Base-by-base conservation (phyloP, 352 stramenopile species). In the Plasmopara halstedii region DNA sequence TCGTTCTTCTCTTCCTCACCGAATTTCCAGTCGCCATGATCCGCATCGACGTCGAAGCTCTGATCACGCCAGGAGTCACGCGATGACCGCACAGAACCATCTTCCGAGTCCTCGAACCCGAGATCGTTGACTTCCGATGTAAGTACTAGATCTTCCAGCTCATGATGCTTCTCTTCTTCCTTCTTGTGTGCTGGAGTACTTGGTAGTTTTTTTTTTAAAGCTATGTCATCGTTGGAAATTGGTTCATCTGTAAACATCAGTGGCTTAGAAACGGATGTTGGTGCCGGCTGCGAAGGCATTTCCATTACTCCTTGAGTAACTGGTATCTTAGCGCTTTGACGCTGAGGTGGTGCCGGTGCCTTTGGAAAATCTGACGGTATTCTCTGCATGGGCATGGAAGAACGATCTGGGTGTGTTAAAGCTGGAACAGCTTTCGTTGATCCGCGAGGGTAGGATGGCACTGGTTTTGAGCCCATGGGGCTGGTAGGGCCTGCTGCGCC, bases 381-480 rank as follows among this genome's bases (percentile, higher is more conserved):
- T 39, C 63, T 68, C 46, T 72, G 42, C 39, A 61, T 34, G 2
- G 63, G 63, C 59, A 69, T 64, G 5, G 63, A 73, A 17, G 55
- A 29, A 1, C 58, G 63, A 25, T 53, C 59, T 33, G 58, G 55
- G 15, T 69, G 42, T n/a, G 54, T 19, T 35, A 42, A 33, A 18
- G 14, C 17, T 19, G 33, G 50, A 8, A 42, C 29, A 37, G 61
- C 53, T 32, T 67, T 66, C 33, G 29, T 53, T 1, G 65, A 53
- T 27, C 46, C 43, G 33, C 59, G 63, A 47, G 56, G 58, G 21
- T 58, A 51, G 17, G 58, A 57, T 13, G 62, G 58, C 14, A 60
- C 64, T 4, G 60, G 54, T 4, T 71, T 62, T 5, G 74, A 89
- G 11, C 73, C 77, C 32, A 68, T 53, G 13, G 77, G 77, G 20